Percentiles rank a stretch among this genome's conserved stretches.
phyloP scores from a whole-genome alignment of 2,329 filamentous ascomycete genomes.

The Biscogniauxia mediterranea region DNA sequence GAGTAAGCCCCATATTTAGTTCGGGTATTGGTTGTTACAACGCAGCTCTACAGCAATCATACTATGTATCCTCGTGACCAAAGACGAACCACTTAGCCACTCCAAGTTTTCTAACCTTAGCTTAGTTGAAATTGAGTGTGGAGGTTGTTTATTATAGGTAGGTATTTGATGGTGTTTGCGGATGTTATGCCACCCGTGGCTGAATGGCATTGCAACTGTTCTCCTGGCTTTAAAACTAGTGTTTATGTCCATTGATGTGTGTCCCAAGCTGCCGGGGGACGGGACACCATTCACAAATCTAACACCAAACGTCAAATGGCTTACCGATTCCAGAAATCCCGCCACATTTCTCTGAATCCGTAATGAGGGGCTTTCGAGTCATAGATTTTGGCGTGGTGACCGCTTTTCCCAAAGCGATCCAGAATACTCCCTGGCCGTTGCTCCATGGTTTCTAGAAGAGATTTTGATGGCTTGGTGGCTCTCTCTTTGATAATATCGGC shows the following conservation, averaged over 20 bases:
- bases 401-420: constrained; percentile 54
- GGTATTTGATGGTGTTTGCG: too few species aligned
- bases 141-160: too few species aligned
- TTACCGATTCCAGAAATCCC: constrained; percentile 60
- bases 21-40: neutral
- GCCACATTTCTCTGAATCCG: constrained; percentile 87
- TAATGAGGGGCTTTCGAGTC: constrained; percentile 76
- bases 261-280: neutral
- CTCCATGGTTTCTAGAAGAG: constrained; percentile 41
- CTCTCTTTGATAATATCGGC: constrained; percentile 70
- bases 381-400: constrained; percentile 59
- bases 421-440: constrained; percentile 52
- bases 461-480: constrained; percentile 47
- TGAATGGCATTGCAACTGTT: too few species aligned
- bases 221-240: too few species aligned
- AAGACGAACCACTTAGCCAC: neutral
- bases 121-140: too few species aligned
- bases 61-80: neutral
- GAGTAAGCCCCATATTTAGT: neutral
- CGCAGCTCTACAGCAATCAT: neutral
- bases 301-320: neutral
- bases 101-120: neutral
- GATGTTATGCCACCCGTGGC: too few species aligned
- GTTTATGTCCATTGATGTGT: neutral
- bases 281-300: neutral